A percentile compares a stretch with the other conserved stretches of the same genome.
Evolutionary conservation across 2,329 filamentous ascomycete species (phyloP).

Genomic region (Pseudogymnoascus sp.): DNA sequence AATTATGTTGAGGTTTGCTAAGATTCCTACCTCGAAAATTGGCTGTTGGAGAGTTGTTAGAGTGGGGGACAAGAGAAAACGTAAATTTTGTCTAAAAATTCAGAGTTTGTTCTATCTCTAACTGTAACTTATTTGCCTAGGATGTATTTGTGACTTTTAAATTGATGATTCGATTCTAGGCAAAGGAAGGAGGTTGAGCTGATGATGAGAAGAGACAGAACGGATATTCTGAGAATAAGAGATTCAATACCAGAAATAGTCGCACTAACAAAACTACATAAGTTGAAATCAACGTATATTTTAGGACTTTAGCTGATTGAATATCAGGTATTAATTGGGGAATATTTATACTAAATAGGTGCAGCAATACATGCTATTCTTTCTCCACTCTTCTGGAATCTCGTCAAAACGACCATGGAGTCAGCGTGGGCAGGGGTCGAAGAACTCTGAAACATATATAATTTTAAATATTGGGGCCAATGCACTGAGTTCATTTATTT

Average conservation of each 20-base stretch:
- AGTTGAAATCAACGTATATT: neutral
- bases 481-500: neutral
- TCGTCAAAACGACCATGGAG: neutral
- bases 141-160: neutral
- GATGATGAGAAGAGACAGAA: neutral
- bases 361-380: neutral
- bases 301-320: neutral
- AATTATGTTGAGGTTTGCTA: neutral
- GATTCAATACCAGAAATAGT: neutral
- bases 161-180: neutral
- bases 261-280: neutral
- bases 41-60: neutral
- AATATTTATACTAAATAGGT: neutral
- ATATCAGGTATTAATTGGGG: neutral
- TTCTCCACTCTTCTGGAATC: neutral
- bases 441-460: neutral
- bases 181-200: neutral
- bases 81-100: neutral
- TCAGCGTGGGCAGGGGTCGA: neutral
- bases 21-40: neutral
- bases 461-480: neutral
- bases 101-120: neutral
- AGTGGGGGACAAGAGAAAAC: neutral
- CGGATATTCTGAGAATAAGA: neutral
- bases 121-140: neutral